phyloP scores from a whole-genome alignment of 768 basidiomycete genomes.

The Boletus rubroflammeus region DNA sequence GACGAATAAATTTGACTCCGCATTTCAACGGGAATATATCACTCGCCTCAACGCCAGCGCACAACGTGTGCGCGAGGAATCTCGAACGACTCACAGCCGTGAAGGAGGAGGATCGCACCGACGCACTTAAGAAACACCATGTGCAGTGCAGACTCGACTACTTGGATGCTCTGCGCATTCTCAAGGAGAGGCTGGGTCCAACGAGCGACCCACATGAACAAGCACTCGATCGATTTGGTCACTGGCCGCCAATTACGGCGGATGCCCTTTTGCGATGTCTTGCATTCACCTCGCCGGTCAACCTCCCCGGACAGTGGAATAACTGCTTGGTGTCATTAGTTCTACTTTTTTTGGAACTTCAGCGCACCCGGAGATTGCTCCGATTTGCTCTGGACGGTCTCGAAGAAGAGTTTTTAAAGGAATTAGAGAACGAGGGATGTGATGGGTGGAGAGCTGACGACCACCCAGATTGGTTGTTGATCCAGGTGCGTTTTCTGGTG shows the following conservation, averaged over 20 bases:
- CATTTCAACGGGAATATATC: slow-evolving; percentile 9
- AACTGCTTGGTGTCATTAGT: too few relatives aligned
- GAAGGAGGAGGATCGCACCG: background rate
- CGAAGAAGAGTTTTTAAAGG: too few relatives aligned
- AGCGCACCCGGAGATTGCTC: too few relatives aligned
- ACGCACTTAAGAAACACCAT: background rate
- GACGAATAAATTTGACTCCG: too few relatives aligned
- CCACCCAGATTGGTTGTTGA: slow-evolving; percentile 40
- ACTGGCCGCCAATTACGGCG: slow-evolving; percentile 29
- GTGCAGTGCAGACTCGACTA: background rate
- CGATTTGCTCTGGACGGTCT: too few relatives aligned
- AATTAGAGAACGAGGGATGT: slow-evolving; percentile 11
- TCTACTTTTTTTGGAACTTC: too few relatives aligned
- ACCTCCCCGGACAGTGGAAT: too few relatives aligned
- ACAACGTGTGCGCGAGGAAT: background rate
- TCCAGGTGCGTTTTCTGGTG: slow-evolving; percentile 30
- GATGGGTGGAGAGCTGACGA: slow-evolving; percentile 10
- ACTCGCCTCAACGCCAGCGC: background rate
- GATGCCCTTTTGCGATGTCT: too few relatives aligned
- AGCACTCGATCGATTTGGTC: slow-evolving; percentile 1
- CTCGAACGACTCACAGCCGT: background rate
- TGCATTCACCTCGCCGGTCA: too few relatives aligned
- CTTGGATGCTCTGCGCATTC: background rate
- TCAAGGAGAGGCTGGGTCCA: slow-evolving; percentile 12
- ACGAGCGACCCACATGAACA: background rate